These are phyloP conservation scores for Xylaria grammica DNA, from an alignment of 495 filamentous ascomycete genomes.

Conservation along the genomic window DNA sequence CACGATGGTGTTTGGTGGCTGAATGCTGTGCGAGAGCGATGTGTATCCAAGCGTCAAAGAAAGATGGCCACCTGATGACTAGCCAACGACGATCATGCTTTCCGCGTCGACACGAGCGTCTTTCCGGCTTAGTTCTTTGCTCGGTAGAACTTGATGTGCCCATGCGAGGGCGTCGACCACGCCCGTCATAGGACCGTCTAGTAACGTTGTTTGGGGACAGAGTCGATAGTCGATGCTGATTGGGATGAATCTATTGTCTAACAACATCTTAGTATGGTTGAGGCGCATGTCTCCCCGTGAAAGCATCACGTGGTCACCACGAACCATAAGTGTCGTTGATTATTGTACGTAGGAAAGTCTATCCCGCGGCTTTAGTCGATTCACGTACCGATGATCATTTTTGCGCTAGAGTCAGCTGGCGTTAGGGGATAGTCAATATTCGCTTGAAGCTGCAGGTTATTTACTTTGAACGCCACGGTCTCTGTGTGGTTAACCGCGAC, in stretches of 20 bases:
- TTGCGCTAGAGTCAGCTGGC: not conserved
- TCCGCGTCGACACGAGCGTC: constrained; percentile 42
- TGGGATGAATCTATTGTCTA: constrained; percentile 53
- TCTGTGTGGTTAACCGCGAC: constrained; percentile 26
- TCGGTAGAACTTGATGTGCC: constrained; percentile 47
- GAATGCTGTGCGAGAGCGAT: constrained; percentile 28
- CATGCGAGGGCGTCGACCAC: constrained; percentile 54
- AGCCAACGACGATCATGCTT: constrained; percentile 56
- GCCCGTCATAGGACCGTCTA: constrained; percentile 59
- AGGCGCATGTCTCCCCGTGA: constrained; percentile 51
- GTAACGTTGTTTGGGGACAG: constrained; percentile 56
- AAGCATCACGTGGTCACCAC: constrained; percentile 57
- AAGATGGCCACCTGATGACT: constrained; percentile 61
- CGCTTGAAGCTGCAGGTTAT: constrained; percentile 35
- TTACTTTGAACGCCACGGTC: constrained; percentile 36
- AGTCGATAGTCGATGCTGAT: constrained; percentile 62
- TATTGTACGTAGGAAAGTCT: not conserved
- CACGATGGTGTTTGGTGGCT: constrained; percentile 53
- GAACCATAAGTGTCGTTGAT: constrained; percentile 60
- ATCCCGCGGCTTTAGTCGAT: not conserved
- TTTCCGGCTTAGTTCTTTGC: constrained; percentile 21
- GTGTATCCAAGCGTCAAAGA: constrained; percentile 56
- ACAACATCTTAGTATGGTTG: constrained; percentile 44
- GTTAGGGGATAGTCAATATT: constrained; percentile 49
- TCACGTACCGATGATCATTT: no score